A percentile compares a stretch with the other conserved stretches of the same genome.
Conservation (phyloP, 2,329 filamentous ascomycete genomes). For the Aspergillus uvarum region DNA sequence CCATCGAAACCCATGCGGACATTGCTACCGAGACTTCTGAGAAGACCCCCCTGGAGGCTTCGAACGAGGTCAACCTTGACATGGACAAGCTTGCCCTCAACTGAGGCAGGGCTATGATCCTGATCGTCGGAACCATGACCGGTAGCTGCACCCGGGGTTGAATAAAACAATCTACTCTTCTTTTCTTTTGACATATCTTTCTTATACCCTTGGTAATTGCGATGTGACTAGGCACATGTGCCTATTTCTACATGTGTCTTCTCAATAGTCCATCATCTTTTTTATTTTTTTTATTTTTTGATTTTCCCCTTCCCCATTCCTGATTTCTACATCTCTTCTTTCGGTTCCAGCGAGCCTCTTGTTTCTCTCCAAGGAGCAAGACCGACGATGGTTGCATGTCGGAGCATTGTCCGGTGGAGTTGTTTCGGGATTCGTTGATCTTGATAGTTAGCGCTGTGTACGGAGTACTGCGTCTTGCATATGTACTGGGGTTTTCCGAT, state of each 20-base stretch:
- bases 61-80: slow-evolving; percentile 27
- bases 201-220: slow-evolving; percentile 20
- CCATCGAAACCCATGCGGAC: slow-evolving; percentile 8
- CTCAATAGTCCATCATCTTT: neutral
- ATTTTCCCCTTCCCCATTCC: slow-evolving; percentile 10
- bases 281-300: neutral
- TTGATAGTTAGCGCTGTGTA: slow-evolving; percentile 11
- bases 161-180: slow-evolving; percentile 6
- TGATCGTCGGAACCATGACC: neutral
- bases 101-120: slow-evolving; percentile 11
- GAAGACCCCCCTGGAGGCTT: slow-evolving; percentile 12
- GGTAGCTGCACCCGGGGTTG: neutral
- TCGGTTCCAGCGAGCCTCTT: slow-evolving; percentile 11
- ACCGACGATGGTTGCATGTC: slow-evolving; percentile 9
- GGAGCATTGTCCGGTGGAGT: slow-evolving; percentile 14
- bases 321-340: slow-evolving; percentile 2
- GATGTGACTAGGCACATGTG: slow-evolving; percentile 11
- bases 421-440: slow-evolving; percentile 9
- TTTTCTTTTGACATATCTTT: slow-evolving; percentile 20
- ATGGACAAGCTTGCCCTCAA: slow-evolving; percentile 26
- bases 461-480: slow-evolving; percentile 12
- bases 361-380: neutral
- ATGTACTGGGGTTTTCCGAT: slow-evolving; percentile 3
- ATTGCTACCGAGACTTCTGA: slow-evolving; percentile 56
- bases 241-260: slow-evolving; percentile 4